Evolutionary conservation across 1,139 yeast genomes (phyloP).

Genomic region (Meyerozyma smithsonii): DNA sequence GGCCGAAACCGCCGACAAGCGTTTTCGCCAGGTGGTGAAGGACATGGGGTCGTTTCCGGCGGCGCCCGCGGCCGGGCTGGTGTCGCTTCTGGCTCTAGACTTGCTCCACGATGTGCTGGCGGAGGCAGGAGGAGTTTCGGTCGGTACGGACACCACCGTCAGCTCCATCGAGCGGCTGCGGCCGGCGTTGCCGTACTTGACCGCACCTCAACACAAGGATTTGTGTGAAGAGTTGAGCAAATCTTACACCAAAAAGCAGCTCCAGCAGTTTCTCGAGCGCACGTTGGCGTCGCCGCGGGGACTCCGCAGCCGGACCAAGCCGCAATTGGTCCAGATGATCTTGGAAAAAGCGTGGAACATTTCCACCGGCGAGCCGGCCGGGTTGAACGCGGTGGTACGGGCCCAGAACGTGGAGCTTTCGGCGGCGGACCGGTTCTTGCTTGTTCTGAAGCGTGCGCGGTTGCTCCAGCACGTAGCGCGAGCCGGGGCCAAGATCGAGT

Average conservation of each 20-base stretch:
- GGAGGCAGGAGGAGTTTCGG: background rate
- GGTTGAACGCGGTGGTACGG: slow-evolving; percentile 4
- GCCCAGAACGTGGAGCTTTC: slow-evolving; percentile 9
- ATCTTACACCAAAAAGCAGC: background rate
- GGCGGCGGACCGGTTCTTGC: slow-evolving; percentile 4
- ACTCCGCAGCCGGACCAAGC: background rate
- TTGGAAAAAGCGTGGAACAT: background rate
- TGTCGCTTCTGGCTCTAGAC: background rate
- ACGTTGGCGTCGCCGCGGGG: background rate
- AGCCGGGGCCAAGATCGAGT: slow-evolving; percentile 14
- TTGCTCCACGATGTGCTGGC: background rate
- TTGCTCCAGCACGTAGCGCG: background rate
- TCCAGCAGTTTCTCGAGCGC: background rate
- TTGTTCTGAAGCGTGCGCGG: background rate
- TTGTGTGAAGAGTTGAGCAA: background rate
- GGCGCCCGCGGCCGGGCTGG: slow-evolving; percentile 2
- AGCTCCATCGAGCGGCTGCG: background rate
- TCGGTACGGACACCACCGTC: background rate
- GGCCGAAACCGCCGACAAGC: slow-evolving; percentile 12
- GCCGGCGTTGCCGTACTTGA: background rate
- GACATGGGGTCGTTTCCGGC: slow-evolving; percentile 7
- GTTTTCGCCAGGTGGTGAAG: slow-evolving; percentile 11
- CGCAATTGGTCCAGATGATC: background rate
- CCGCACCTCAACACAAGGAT: background rate
- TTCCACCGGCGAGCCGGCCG: background rate